phyloP scores from a whole-genome alignment of 805 yeast genomes.

The Candida tibetensis region DNA sequence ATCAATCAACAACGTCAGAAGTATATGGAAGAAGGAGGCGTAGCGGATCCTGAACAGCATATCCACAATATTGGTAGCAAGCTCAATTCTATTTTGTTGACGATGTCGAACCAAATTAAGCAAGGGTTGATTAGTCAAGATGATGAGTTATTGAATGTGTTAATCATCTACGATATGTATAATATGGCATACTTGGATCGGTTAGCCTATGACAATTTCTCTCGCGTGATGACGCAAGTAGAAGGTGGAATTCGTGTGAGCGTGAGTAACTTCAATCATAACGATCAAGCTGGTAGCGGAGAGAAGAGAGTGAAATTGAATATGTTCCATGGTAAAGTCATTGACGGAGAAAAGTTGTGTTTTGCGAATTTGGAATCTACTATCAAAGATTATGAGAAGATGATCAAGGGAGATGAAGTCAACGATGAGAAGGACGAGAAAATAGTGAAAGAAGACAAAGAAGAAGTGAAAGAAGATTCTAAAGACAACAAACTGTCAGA shows the following conservation, averaged over 20 bases:
- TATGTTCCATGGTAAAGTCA: slow-evolving; percentile 68
- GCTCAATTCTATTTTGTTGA: slow-evolving; percentile 31
- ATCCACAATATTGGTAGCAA: slow-evolving; percentile 25
- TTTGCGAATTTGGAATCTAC: slow-evolving; percentile 81
- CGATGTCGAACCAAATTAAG: slow-evolving; percentile 42
- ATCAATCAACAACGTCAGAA: slow-evolving; percentile 39
- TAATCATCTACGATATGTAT: slow-evolving; percentile 61
- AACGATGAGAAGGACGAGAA: slow-evolving; percentile 2
- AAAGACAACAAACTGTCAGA: slow-evolving; percentile 15
- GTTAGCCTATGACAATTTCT: slow-evolving; percentile 53
- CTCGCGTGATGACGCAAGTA: slow-evolving; percentile 66
- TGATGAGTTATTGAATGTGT: slow-evolving; percentile 39
- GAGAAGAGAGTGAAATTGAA: slow-evolving; percentile 49
- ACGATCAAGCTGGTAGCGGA: slow-evolving; percentile 16
- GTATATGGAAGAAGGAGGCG: slow-evolving; percentile 21
- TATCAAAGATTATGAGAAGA: slow-evolving; percentile 42
- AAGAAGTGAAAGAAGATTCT: slow-evolving; percentile 15
- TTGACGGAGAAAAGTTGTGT: slow-evolving; percentile 86
- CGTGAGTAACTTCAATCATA: slow-evolving; percentile 48
- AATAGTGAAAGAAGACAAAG: slow-evolving; percentile 24
- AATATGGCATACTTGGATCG: slow-evolving; percentile 49
- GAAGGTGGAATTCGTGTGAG: slow-evolving; percentile 71
- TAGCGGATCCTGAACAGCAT: slow-evolving; percentile 21
- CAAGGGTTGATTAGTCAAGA: slow-evolving; percentile 59
- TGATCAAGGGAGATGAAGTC: slow-evolving; percentile 17